phyloP scores from a whole-genome alignment of 1,284 basidiomycete genomes.

The Ganoderma lingzhi region DNA sequence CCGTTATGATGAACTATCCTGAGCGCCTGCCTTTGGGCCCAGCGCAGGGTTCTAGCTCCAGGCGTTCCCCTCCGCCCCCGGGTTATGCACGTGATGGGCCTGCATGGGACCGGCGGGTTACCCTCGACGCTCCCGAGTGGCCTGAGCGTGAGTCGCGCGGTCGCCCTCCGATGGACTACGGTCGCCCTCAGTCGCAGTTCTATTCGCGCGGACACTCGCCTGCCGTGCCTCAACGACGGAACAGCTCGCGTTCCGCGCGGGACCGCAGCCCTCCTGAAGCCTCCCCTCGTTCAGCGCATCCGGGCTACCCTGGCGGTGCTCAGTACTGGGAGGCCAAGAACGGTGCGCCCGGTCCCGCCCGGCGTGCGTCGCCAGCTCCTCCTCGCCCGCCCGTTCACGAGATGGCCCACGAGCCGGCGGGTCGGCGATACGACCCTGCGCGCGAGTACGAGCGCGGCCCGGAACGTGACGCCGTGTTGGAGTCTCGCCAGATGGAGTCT shows the following conservation, averaged over 20 bases:
- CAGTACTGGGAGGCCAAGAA: conserved; percentile 40
- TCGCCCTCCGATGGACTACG: conserved; percentile 40
- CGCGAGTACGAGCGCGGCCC: conserved; percentile 41
- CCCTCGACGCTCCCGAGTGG: conserved; percentile 41
- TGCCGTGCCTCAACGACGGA: conserved; percentile 38
- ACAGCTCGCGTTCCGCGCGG: conserved; percentile 41
- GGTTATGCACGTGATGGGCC: conserved; percentile 62
- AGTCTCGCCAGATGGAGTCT: conserved; percentile 22
- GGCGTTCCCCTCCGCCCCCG: conserved; percentile 60
- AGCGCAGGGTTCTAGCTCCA: conserved; percentile 45
- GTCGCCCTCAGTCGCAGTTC: conserved; percentile 37
- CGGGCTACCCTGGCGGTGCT: conserved; percentile 27
- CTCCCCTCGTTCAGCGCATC: conserved; percentile 61
- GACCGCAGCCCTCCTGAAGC: conserved; percentile 53
- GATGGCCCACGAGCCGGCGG: conserved; percentile 33
- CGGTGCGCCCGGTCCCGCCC: conserved; percentile 29
- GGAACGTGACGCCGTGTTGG: conserved; percentile 34
- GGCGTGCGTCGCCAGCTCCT: conserved; percentile 32
- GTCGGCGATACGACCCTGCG: conserved; percentile 45
- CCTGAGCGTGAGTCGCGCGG: conserved; percentile 48
- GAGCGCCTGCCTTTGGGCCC: conserved; percentile 63
- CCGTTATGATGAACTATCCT: conserved; percentile 46
- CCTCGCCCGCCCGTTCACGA: conserved; percentile 34
- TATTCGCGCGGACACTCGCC: conserved; percentile 36
- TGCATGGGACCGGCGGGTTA: conserved; percentile 59